Evolutionary conservation across 495 filamentous ascomycete genomes (phyloP), one percentile per base, ranked within the genome.

Genomic region (Thermothielavioides terrestris): DNA sequence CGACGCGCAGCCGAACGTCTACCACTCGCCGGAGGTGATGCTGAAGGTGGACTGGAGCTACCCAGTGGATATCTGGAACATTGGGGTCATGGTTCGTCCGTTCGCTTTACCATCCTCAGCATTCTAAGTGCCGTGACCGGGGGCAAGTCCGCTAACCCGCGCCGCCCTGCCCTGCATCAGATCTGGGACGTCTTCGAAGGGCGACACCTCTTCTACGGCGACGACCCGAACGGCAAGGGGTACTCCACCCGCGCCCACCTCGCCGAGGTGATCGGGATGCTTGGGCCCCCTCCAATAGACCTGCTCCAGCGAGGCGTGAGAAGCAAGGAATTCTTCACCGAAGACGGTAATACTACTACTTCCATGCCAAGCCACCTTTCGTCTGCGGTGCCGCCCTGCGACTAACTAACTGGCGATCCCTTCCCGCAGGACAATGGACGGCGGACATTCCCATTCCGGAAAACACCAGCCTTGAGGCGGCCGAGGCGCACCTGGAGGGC

Each of bases 141-240:
- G 23, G 1, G 10, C 25, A 2, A 44, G 26, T 14, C 4, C 3
- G 9, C 10, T 32, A 12, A 12, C 30, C 30, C n/a, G 4, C n/a
- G 30, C 3, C 2, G 4, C 10, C 2, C 21, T 35, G n/a, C n/a
- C n/a, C n/a, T n/a, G n/a, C n/a, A n/a, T n/a, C n/a, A n/a, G n/a
- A 58, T 76, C 17, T 77, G 69, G 75, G 69, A 77, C 61, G 53
- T 78, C 11, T 68, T 75, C 43, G 64, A 78, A 65, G 65, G 68
- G 0, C 62, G 56, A 25, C 62, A 72, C 52, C 27, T 78, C 27
- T 78, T 78, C 49, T 47, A 57, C 14, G 70, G 72, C 0, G 50
- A 64, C 36, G 68, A 76, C 39, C 70, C 65, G 20, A 64, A 73
- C 23, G 55, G 58, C 1, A 60, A 71, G 27, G 56, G 61, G 1